Conservation (phyloP, 2,329 filamentous ascomycete genomes). For the Aureobasidium subglaciale region DNA sequence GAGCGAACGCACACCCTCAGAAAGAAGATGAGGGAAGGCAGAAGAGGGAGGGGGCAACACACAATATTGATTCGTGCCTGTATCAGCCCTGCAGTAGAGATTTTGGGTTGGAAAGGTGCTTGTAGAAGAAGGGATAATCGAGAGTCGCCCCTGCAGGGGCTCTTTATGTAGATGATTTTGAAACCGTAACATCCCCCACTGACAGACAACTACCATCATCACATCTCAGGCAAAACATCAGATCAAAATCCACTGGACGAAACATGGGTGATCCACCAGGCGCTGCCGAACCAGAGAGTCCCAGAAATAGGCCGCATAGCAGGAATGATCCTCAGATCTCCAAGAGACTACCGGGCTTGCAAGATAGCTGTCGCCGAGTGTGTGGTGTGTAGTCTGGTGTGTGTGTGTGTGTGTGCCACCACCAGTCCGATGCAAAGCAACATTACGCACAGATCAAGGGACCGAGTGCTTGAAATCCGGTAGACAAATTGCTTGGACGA, state of each 20-base stretch:
- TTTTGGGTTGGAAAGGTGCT: neutral
- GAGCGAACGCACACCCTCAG: conserved; percentile 9
- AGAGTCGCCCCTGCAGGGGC: conserved; percentile 1
- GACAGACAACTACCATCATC: neutral
- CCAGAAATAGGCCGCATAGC: conserved; percentile 11
- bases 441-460: conserved; percentile 10
- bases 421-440: conserved; percentile 9
- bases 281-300: neutral
- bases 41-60: neutral
- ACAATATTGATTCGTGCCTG: conserved; percentile 7
- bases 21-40: neutral
- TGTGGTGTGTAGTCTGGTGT: neutral
- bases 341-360: neutral
- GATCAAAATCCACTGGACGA: neutral
- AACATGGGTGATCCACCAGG: neutral
- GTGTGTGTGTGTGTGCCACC: no score
- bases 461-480: neutral
- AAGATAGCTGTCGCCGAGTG: neutral
- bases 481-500: conserved; percentile 13
- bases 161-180: conserved; percentile 10
- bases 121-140: neutral
- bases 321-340: conserved; percentile 14
- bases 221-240: neutral
- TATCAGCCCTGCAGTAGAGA: conserved; percentile 3
- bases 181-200: neutral